Evolutionary conservation across 208 protist species (phyloP), one percentile per base, ranked within the genome.

Genomic region (Trypanosoma conorhini): DNA sequence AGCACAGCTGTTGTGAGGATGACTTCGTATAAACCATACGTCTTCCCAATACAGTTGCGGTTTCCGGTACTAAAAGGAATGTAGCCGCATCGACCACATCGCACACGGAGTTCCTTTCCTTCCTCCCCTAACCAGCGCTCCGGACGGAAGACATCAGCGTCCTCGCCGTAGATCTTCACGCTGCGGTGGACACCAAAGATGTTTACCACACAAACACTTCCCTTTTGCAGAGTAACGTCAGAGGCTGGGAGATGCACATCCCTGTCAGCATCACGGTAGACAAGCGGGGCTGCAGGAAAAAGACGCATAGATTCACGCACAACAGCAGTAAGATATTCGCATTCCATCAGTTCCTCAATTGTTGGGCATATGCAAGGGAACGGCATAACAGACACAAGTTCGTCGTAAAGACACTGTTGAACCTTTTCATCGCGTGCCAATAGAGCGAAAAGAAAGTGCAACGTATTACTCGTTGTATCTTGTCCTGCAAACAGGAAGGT

Each of bases 401-500:
- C 70, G 19, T 77, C 71, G 67, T 82, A 77, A 19, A 89, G 75
- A 15, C 70, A 57, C 28, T 81, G 58, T 62, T 89, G 80, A 51
- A 84, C 78, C 26, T 55, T 50, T 24, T 63, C 68, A 62, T 89
- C 40, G 1, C 72, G 30, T 28, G 70, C 64, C 26, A 89, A 72
- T 38, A 89, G 77, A 26, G 71, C 80, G 46, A 83, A 77, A 13
- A 86, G 72, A 48, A 85, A 84, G 51, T 82, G 66, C 70, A 89
- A 64, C 56, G 83, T 84, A 71, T 81, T 74, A 69, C 69, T 80
- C 4, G 78, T 83, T 21, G 83, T 86, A 62, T 89, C 80, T 67
- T 86, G 81, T 3, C 83, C 83, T 48, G 80, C 83, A 52, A 89
- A 89, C 26, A 89, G 66, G 42, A 89, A 85, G 24, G 74, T 86